Conservation (phyloP, 257 asterid species). For the Lithospermum erythrorhizon region DNA sequence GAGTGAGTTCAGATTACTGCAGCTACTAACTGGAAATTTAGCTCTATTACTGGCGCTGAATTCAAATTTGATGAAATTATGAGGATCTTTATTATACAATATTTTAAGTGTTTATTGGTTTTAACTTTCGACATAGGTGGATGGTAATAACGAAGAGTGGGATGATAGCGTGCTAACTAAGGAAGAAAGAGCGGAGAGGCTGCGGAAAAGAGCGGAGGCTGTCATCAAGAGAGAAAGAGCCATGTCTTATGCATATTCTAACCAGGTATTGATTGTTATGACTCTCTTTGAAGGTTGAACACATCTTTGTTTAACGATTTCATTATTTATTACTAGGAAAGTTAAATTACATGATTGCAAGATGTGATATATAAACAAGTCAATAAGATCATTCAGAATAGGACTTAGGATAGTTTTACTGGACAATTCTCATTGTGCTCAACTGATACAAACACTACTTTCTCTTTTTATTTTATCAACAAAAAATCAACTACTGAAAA, state of each 20-base stretch:
- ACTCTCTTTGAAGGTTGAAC: neutral
- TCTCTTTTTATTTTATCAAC: no score
- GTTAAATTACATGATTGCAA: neutral
- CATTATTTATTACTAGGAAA: neutral
- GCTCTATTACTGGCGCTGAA: neutral
- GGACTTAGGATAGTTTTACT: neutral
- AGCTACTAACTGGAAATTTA: no score
- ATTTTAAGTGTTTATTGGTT: neutral
- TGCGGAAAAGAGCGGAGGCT: conserved; percentile 68
- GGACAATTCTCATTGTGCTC: neutral
- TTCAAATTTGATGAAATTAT: neutral
- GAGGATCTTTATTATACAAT: neutral
- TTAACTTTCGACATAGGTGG: neutral
- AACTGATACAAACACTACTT: neutral
- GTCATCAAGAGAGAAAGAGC: conserved; percentile 84
- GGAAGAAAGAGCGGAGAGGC: conserved; percentile 66
- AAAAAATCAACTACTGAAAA: no score
- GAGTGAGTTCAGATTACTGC: no score
- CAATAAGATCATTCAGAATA: neutral
- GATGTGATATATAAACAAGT: neutral
- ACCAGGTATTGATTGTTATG: conserved; percentile 37
- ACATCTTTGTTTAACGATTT: no score
- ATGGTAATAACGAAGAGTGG: conserved; percentile 56
- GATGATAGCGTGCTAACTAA: conserved; percentile 75
- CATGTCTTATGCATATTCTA: conserved; percentile 86